Conservation (phyloP, 257 asterid species). For the Linaria vulgaris region DNA sequence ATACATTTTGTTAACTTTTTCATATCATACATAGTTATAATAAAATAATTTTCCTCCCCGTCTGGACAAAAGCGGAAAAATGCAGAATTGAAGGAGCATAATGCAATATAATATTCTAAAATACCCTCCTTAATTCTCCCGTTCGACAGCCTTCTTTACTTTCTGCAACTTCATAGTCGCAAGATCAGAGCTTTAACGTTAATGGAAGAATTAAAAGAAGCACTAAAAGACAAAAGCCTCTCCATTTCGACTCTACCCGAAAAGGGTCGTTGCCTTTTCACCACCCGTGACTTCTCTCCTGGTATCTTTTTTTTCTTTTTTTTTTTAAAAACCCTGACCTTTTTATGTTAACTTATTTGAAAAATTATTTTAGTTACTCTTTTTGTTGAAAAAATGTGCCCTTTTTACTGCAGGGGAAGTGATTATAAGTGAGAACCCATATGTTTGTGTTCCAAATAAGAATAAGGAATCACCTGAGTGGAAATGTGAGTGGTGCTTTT, state of each 20-base stretch:
- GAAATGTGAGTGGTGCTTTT: slow-evolving; percentile 87
- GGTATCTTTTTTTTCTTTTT: no score
- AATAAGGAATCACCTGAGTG: slow-evolving; percentile 48
- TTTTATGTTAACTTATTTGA: slow-evolving; percentile 10
- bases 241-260: slow-evolving; percentile 47
- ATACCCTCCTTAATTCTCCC: no score
- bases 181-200: slow-evolving; percentile 13
- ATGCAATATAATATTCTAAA: no score
- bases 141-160: no score
- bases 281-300: slow-evolving; percentile 69
- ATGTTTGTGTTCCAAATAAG: slow-evolving; percentile 74
- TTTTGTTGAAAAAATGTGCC: slow-evolving; percentile 3
- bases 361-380: background rate
- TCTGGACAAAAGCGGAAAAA: no score
- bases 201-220: slow-evolving; percentile 64
- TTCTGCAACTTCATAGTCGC: slow-evolving; percentile 3
- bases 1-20: no score
- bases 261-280: slow-evolving; percentile 84
- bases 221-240: slow-evolving; percentile 38
- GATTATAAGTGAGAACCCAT: slow-evolving; percentile 69
- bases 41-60: no score
- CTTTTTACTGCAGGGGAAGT: slow-evolving; percentile 62
- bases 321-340: background rate
- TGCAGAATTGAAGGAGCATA: no score
- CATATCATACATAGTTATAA: no score